Base-by-base conservation (phyloP, 768 basidiomycete species). In the Lyophyllum atratum region DNA sequence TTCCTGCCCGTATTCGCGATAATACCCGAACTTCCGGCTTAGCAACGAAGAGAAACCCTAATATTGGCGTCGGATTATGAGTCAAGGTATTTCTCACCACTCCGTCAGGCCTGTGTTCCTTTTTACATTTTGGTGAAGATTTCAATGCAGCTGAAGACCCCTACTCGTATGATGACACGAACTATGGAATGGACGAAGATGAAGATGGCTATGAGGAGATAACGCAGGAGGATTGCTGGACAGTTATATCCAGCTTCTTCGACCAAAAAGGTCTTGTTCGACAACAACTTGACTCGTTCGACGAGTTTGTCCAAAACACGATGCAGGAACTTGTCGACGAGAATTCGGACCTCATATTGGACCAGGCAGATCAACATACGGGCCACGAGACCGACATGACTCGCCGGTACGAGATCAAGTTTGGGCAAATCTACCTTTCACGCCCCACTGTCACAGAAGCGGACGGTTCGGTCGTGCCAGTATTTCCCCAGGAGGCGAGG, bases 301-400 rank as follows among this genome's bases (percentile, higher is more conserved):
- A 99, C 70, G 96, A 98, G 75, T 99, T 98, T 67, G 93, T 99
- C 31, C 94, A 98, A 70, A 98, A 98, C 65, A 98, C 95, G 14
- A 97, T 99, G 95, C 96, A 98, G 74, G 97, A 98, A 71, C 82
- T 99, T 24, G 95, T 99, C 21, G 97, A 98, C 70, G 97, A 99
- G 76, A 93, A 93, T 62, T 76, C 89, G n/a, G 93, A 93, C 66
- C 85, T 99, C 67, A 95, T 96, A 62, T 79, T 99, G 47, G 96
- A 98, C 75, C 97, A 98, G 74, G 90, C 90, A 50, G 90, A 93
- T 71, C 97, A 99, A 73, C 94, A 97, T 70, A 91, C 95, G 9
- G 96, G 96, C 5, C 89, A 91, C 61, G 85, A 89, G 43, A 74
- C 79, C 40, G 82, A 86, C 59, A 87, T 87, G 77, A 87, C 93